These are phyloP conservation scores for Dothiorella sarmentorum DNA, from an alignment of 2,329 filamentous ascomycete species.

Conservation along the genomic window DNA sequence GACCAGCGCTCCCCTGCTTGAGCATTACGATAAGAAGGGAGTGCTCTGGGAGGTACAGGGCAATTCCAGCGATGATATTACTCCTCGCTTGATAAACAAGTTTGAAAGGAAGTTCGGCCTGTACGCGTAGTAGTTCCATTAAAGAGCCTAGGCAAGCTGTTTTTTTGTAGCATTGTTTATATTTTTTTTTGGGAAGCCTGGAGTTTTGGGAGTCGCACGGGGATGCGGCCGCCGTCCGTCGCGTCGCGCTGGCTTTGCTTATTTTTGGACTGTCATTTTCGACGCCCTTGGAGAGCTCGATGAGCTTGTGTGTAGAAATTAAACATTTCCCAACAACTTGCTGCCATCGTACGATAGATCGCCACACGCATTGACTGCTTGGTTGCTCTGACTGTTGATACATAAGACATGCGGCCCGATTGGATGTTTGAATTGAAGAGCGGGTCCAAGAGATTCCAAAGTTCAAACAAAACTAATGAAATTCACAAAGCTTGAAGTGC, in stretches of 20 bases:
- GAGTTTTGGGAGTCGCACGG: constrained; percentile 8
- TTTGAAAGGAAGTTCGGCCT: constrained; percentile 71
- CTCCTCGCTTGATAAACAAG: constrained; percentile 78
- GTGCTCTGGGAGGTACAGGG: constrained; percentile 85
- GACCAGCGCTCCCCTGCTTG: constrained; percentile 76
- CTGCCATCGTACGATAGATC: neutral
- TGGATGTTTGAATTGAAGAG: neutral
- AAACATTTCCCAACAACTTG: neutral
- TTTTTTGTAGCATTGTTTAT: neutral
- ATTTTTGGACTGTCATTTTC: neutral
- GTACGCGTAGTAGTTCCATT: constrained; percentile 15
- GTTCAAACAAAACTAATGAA: no score
- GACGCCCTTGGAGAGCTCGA: neutral
- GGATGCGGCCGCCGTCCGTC: constrained; percentile 5
- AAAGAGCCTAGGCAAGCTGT: neutral
- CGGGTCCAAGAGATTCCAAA: no score
- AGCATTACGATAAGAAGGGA: constrained; percentile 82
- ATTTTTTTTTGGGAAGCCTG: constrained; percentile 1
- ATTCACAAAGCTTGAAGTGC: no score
- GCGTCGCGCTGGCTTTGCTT: constrained; percentile 5
- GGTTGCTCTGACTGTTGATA: neutral
- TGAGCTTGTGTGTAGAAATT: neutral
- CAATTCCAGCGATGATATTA: constrained; percentile 91
- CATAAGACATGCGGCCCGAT: neutral
- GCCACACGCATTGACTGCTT: neutral